These are phyloP conservation scores for Aegilops umbellulata DNA, from an alignment of 176 grass and related monocot species.

Conservation along the genomic window DNA sequence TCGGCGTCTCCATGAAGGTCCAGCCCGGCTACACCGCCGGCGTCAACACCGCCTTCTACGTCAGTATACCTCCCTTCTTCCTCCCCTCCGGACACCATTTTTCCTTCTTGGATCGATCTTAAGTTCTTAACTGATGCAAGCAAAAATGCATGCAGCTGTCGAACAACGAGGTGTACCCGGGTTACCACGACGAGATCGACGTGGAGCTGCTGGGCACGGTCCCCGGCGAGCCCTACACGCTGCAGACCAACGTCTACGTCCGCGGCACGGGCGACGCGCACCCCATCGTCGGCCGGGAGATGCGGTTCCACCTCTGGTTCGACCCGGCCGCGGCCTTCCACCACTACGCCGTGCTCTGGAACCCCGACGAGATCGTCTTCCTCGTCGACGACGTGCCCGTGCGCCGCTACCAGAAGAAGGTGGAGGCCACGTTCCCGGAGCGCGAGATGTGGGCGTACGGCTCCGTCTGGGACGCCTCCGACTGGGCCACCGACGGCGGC, in stretches of 20 bases:
- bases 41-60: slow-evolving; percentile 86
- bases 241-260: slow-evolving; percentile 94
- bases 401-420: slow-evolving; percentile 45
- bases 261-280: slow-evolving; percentile 65
- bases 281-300: slow-evolving; percentile 66
- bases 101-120: neutral
- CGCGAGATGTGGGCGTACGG: slow-evolving; percentile 76
- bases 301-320: slow-evolving; percentile 91
- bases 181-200: slow-evolving; percentile 83
- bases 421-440: slow-evolving; percentile 11
- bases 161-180: slow-evolving; percentile 60
- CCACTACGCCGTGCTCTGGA: slow-evolving; percentile 79
- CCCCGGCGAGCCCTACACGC: slow-evolving; percentile 71
- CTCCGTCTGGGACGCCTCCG: slow-evolving; percentile 85
- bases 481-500: slow-evolving; percentile 79
- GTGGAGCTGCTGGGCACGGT: slow-evolving; percentile 75
- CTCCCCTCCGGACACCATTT: neutral
- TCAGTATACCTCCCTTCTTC: no score
- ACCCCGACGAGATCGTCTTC: slow-evolving; percentile 89
- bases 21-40: slow-evolving; percentile 92
- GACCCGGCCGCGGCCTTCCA: slow-evolving; percentile 66
- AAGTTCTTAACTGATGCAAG: neutral
- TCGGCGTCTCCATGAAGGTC: slow-evolving; percentile 76
- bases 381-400: slow-evolving; percentile 76
- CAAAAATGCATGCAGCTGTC: slow-evolving; percentile 47